Evolutionary conservation across 768 basidiomycete species (phyloP), one percentile per base, ranked within the genome.

Genomic region (Pholiota microspora): DNA sequence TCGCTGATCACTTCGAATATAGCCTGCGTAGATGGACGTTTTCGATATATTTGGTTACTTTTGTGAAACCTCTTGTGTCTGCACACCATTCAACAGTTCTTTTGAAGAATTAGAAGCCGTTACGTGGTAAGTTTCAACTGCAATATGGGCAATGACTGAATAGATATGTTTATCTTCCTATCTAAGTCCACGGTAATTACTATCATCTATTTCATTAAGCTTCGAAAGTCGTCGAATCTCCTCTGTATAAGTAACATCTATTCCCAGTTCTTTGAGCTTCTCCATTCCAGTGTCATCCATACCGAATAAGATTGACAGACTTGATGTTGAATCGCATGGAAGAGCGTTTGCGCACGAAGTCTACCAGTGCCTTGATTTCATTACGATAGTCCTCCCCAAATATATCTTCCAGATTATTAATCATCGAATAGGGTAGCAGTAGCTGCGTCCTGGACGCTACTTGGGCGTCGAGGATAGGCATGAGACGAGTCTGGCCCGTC

Each of bases 401-500:
- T 42, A 16, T 21, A 16, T 42, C 10, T 9, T 42, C 40, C 40
- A 42, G 23, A 10, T 21, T 18, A 12, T 21, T 23, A 16, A 9
- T 23, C 12, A 7, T 23, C 40, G n/a, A 42, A 42, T 42, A 16
- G 16, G 4, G 40, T n/a, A n/a, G 8, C 10, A 42, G 21, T 10
- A 42, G 40, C 16, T 18, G 16, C 23, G 40, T 21, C 23, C 21
- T 16, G 16, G 16, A 42, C 12, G 16, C 12, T 18, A 10, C 23
- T 42, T 18, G 21, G 21, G 40, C 3, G 10, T 50, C 32, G 23
- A 50, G 21, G 25, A 42, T 36, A 15, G 51, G 42, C 32, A 53
- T n/a, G 13, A 53, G 42, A 7, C 51, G 51, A 23, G 42, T 53
- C 31, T 52, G 25, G 23, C 15, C 21, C 51, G 45, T 52, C 21